Evolutionary conservation across 768 basidiomycete species (phyloP).

Genomic region (Termitomyces sp.): DNA sequence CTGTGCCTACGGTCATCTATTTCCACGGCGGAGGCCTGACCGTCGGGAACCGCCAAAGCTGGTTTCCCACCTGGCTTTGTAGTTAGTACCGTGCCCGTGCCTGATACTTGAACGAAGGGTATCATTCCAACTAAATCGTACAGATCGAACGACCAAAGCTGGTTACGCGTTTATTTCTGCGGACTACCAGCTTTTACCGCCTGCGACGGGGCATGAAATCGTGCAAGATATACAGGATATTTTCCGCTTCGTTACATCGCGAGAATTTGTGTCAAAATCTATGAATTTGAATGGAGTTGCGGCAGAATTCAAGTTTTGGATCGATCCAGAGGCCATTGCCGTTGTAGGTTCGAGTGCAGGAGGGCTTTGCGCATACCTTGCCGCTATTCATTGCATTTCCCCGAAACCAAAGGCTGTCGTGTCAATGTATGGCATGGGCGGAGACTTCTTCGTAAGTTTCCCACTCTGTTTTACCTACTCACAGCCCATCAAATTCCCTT

Average conservation of each 20-base stretch:
- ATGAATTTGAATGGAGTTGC: background rate
- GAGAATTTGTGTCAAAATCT: conserved; percentile 14
- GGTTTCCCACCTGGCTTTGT: conserved; percentile 63
- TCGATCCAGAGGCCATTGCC: conserved; percentile 40
- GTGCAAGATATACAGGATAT: conserved; percentile 53
- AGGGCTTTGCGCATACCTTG: conserved; percentile 58
- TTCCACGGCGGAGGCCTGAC: conserved; percentile 55
- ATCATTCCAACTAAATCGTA: background rate
- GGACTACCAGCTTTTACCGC: conserved; percentile 56
- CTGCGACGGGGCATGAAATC: conserved; percentile 50
- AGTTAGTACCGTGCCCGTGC: conserved; percentile 28
- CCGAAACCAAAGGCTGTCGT: conserved; percentile 52
- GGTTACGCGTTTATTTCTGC: conserved; percentile 57
- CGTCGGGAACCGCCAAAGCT: conserved; percentile 51
- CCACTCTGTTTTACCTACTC: background rate
- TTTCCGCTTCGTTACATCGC: conserved; percentile 37
- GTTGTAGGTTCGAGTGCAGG: conserved; percentile 59
- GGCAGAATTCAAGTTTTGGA: conserved; percentile 16
- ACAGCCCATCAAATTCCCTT: background rate
- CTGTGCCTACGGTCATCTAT: conserved; percentile 33
- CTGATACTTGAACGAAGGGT: conserved; percentile 12
- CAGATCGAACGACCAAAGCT: conserved; percentile 40
- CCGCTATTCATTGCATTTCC: conserved; percentile 39
- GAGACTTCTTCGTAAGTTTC: conserved; percentile 41
- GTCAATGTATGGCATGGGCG: conserved; percentile 62